Base-by-base conservation (phyloP, 495 filamentous ascomycete species). In the Cudoniella acicularis region DNA sequence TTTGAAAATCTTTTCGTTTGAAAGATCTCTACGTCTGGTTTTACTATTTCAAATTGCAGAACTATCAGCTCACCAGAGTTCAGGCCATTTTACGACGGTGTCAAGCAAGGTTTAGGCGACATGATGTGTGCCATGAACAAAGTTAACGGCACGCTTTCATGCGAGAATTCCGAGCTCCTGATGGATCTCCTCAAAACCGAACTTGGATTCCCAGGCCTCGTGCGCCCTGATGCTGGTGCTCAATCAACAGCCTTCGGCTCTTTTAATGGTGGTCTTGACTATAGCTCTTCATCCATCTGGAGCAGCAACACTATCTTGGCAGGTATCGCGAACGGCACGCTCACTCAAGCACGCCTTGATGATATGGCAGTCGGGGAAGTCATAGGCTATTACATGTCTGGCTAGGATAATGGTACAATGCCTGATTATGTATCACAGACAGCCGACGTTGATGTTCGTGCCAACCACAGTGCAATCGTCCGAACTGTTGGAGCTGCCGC, bases 81-180 rank as follows among this genome's bases (percentile, higher is more conserved):
- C 42, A 56, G 53, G 53, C 30, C 53, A 1, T 56, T 46, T 20
- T 56, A 56, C 17, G 49, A 27, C 13, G 30, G 30, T 36, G 30
- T 36, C 13, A 36, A 36, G 30, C 30, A 36, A 36, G 30, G 30
- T 6, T 36, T 36, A 13, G 30, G 30, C 30, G 13, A 36, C 13
- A 13, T 36, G 4, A 36, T 36, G 30, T 36, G 30, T 36, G 30
- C 30, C 30, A 36, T 36, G 30, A 36, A 36, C 30, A 36, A 36
- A 36, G 30, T 36, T 13, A 36, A 36, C 13, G 30, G 30, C 4
- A 36, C 30, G 13, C 30, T 36, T 13, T 36, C 30, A 6, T 36
- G 30, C 30, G 30, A 36, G 30, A 36, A 36, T 13, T 36, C 30
- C 30, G 30, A 36, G 13, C 30, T 36, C 30, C 30, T 36, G 4